Evolutionary conservation across 306 rosid genomes (phyloP).

Genomic region (Inga leiocalycina): DNA sequence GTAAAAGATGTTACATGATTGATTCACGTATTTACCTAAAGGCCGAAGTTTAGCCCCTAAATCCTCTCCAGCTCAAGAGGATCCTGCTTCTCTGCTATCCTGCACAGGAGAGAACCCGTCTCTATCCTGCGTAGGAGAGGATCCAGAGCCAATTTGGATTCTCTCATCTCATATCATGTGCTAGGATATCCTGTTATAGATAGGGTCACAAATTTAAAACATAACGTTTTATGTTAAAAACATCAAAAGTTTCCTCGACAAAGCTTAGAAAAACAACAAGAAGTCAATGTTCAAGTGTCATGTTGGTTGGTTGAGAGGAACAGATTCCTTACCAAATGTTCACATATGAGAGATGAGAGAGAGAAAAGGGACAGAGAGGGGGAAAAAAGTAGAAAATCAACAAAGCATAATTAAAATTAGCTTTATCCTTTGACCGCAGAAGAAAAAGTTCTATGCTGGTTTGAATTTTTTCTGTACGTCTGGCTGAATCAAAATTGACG

Average conservation of each 20-base stretch:
- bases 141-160: not conserved
- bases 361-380: not conserved
- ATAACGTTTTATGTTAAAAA: not conserved
- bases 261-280: not conserved
- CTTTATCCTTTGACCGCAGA: not conserved
- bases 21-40: not conserved
- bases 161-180: not conserved
- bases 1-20: not conserved
- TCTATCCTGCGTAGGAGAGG: constrained; percentile 34
- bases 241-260: not conserved
- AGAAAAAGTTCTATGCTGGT: not conserved
- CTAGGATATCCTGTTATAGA: not conserved
- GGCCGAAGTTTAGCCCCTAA: not conserved
- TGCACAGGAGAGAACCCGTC: constrained; percentile 39
- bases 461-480: not conserved
- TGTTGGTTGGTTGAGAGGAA: no score
- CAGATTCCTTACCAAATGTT: no score
- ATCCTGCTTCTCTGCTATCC: not conserved
- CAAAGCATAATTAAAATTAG: not conserved
- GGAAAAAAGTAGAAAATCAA: not conserved
- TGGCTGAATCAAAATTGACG: not conserved
- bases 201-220: not conserved
- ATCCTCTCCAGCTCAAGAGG: not conserved
- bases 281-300: not conserved
- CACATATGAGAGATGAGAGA: no score